A percentile compares a stretch with the other conserved stretches of the same genome.
phyloP scores from a whole-genome alignment of 2,329 filamentous ascomycete genomes.

The Fusarium goolgardi region DNA sequence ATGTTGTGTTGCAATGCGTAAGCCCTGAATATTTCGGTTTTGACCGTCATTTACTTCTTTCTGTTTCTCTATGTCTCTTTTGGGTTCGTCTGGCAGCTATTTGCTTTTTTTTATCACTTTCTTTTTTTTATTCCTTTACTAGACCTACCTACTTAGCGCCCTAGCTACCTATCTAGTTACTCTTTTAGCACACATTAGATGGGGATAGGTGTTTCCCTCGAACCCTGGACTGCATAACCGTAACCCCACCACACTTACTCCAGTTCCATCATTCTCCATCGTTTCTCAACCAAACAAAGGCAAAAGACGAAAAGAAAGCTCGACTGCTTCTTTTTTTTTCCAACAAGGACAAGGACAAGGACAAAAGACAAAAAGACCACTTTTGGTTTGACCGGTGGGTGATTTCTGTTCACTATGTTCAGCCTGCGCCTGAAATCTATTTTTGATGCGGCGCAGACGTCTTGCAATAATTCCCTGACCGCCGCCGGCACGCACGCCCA shows the following conservation, averaged over 20 bases:
- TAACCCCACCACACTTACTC: slow-evolving; percentile 44
- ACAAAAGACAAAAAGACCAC: not conserved
- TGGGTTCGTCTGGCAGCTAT: slow-evolving; percentile 3
- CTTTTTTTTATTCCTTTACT: slow-evolving; percentile 5
- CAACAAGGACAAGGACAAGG: not conserved
- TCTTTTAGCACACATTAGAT: slow-evolving; percentile 1
- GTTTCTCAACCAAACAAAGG: slow-evolving; percentile 28
- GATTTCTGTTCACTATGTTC: not conserved
- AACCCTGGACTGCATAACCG: slow-evolving; percentile 42
- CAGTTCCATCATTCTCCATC: slow-evolving; percentile 17
- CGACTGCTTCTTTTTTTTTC: not conserved
- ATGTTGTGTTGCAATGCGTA: slow-evolving; percentile 9
- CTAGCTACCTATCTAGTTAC: not conserved
- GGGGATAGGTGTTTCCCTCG: slow-evolving; percentile 24
- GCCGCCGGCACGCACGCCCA: slow-evolving; percentile 18
- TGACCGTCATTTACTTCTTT: slow-evolving; percentile 28
- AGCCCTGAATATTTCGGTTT: slow-evolving; percentile 16
- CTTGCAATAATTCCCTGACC: slow-evolving; percentile 42
- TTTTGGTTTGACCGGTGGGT: slow-evolving; percentile 1
- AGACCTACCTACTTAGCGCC: not conserved
- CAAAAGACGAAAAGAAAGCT: slow-evolving; percentile 29
- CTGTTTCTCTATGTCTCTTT: slow-evolving; percentile 1
- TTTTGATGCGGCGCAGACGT: slow-evolving; percentile 40
- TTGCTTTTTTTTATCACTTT: slow-evolving; percentile 15
- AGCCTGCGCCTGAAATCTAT: not conserved